phyloP scores from a whole-genome alignment of 139 green algal species.

The Chlorella sp. region DNA sequence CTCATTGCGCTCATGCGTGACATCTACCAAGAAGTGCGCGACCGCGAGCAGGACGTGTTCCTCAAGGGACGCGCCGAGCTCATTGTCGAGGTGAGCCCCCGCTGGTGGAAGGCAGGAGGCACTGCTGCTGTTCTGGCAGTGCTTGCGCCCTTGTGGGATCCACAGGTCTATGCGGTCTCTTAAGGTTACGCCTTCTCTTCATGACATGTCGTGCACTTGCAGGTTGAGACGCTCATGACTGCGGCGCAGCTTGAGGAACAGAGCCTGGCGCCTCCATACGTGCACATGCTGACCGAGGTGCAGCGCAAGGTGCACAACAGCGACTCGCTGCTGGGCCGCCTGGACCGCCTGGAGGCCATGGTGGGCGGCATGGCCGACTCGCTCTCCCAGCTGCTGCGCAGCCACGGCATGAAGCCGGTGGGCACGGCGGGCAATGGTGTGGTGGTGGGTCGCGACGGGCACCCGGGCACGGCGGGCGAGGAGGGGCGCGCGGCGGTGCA shows the following conservation, averaged over 20 bases:
- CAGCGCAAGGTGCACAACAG: slow-evolving; percentile 14
- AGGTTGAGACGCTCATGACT: slow-evolving; percentile 35
- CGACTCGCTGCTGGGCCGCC: slow-evolving; percentile 11
- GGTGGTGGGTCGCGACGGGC: background rate
- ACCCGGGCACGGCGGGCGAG: background rate
- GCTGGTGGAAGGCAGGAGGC: too few relatives aligned
- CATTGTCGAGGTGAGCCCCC: slow-evolving; percentile 35
- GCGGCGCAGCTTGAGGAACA: slow-evolving; percentile 24
- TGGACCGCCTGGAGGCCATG: slow-evolving; percentile 37
- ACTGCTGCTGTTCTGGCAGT: too few relatives aligned
- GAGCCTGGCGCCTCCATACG: slow-evolving; percentile 35
- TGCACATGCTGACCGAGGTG: slow-evolving; percentile 33
- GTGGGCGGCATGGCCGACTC: background rate
- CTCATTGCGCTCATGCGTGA: slow-evolving; percentile 42
- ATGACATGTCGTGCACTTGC: background rate
- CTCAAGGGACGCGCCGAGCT: slow-evolving; percentile 29
- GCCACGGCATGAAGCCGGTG: background rate
- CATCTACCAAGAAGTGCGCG: slow-evolving; percentile 26
- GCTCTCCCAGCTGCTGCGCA: background rate
- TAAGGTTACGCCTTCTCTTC: background rate
- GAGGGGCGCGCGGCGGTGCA: background rate
- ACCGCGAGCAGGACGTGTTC: slow-evolving; percentile 37
- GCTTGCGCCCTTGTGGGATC: too few relatives aligned
- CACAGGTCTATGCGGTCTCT: too few relatives aligned
- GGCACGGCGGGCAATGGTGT: background rate